Conservation (phyloP, 148 eudicot species). For the Rhododendron simsii region DNA sequence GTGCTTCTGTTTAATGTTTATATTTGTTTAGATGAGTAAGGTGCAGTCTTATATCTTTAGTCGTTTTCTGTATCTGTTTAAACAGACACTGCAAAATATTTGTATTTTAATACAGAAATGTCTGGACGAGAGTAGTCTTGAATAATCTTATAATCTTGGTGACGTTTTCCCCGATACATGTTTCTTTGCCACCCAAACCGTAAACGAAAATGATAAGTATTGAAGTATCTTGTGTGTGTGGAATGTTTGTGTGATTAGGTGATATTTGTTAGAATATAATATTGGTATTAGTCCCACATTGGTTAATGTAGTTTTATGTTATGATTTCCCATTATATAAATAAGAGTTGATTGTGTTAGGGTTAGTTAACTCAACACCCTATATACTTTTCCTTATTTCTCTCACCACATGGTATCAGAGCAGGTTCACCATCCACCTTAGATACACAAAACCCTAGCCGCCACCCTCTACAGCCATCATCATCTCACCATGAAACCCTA, state of each 20-base stretch:
- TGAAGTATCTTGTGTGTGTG: not conserved
- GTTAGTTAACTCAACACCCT: no score
- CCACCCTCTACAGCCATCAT: no score
- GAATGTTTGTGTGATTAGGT: not conserved
- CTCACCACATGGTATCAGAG: no score
- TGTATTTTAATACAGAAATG: not conserved
- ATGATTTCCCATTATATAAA: no score
- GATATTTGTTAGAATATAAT: not conserved
- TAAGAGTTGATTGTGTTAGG: no score
- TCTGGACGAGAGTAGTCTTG: not conserved
- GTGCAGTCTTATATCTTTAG: no score
- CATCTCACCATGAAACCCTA: no score
- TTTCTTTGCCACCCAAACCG: not conserved
- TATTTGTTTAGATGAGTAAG: not conserved
- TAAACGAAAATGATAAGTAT: not conserved
- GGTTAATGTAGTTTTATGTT: no score
- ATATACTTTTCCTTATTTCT: no score
- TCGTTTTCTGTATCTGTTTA: not conserved
- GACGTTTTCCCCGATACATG: not conserved
- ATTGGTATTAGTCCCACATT: no score
- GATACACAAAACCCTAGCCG: no score
- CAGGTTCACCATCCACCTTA: no score
- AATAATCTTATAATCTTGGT: constrained; percentile 3
- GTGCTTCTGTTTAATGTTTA: not conserved
- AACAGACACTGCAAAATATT: not conserved